Percentiles rank a stretch among this genome's conserved stretches.
Evolutionary conservation across 2,329 filamentous ascomycete species (phyloP).

Genomic region (Colletotrichum tanaceti): DNA sequence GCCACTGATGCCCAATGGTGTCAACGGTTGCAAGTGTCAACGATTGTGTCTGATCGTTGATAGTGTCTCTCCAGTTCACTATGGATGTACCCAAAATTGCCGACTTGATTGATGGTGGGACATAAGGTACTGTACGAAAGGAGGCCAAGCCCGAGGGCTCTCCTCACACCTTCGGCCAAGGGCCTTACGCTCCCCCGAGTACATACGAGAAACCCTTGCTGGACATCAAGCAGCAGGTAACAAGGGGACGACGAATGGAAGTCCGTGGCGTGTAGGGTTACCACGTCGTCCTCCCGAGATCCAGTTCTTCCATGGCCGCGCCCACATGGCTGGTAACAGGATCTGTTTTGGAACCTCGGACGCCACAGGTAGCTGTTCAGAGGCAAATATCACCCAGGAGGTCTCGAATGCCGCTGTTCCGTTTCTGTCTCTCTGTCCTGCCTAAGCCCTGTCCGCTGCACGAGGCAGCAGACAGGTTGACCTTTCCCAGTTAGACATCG

Average conservation of each 20-base stretch:
- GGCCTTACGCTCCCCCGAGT: background rate
- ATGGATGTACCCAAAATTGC: background rate
- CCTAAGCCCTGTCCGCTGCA: slow-evolving; percentile 14
- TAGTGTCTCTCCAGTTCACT: background rate
- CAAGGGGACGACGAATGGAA: slow-evolving; percentile 1
- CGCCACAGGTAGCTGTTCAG: slow-evolving; percentile 14
- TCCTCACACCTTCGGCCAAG: background rate
- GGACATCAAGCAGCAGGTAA: background rate
- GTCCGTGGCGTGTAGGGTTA: slow-evolving; percentile 26
- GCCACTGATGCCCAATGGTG: slow-evolving; percentile 1
- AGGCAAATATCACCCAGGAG: slow-evolving; percentile 24
- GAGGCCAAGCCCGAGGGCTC: slow-evolving; percentile 6
- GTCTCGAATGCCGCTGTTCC: slow-evolving; percentile 13
- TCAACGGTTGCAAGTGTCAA: background rate
- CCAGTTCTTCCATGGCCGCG: slow-evolving; percentile 26
- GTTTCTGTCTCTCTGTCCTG: background rate
- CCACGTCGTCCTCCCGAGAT: slow-evolving; percentile 7
- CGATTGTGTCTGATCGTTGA: background rate
- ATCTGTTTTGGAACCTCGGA: slow-evolving; percentile 30
- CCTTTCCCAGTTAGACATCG: background rate
- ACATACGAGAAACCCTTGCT: slow-evolving; percentile 17
- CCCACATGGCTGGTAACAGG: slow-evolving; percentile 24
- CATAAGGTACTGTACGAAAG: background rate
- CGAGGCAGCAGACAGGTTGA: slow-evolving; percentile 5
- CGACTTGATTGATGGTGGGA: slow-evolving; percentile 15